phyloP scores from a whole-genome alignment of 2,329 filamentous ascomycete genomes.

The Colletotrichum ledebouriae region DNA sequence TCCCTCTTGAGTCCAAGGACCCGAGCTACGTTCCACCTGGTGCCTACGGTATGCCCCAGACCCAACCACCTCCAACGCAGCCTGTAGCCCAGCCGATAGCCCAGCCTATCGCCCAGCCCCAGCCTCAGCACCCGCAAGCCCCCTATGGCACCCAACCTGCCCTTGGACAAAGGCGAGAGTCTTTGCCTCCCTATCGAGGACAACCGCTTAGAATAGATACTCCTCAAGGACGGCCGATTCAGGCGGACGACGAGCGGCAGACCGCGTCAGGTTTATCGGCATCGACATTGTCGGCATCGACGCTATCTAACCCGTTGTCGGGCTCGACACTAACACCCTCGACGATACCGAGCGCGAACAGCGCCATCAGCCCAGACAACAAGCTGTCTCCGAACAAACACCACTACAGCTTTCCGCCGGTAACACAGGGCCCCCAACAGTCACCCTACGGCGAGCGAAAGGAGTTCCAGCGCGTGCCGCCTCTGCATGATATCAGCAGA shows the following conservation, averaged over 20 bases:
- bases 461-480: slow-evolving; percentile 71
- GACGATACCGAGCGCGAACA: slow-evolving; percentile 69
- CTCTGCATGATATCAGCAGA: slow-evolving; percentile 70
- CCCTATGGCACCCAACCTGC: slow-evolving; percentile 52
- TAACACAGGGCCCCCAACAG: slow-evolving; percentile 49
- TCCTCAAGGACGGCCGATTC: slow-evolving; percentile 68
- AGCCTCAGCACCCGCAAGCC: slow-evolving; percentile 32
- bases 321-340: slow-evolving; percentile 49
- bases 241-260: slow-evolving; percentile 69
- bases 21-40: slow-evolving; percentile 72
- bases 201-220: slow-evolving; percentile 74
- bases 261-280: slow-evolving; percentile 54
- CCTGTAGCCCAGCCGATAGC: slow-evolving; percentile 45
- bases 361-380: slow-evolving; percentile 65
- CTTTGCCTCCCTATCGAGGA: slow-evolving; percentile 71
- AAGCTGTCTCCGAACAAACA: slow-evolving; percentile 62
- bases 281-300: slow-evolving; percentile 3
- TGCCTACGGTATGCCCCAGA: slow-evolving; percentile 73
- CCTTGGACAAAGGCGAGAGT: slow-evolving; percentile 64
- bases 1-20: slow-evolving; percentile 89
- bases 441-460: slow-evolving; percentile 66
- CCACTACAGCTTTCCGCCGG: not conserved
- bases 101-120: slow-evolving; percentile 44
- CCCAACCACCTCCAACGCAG: slow-evolving; percentile 47
- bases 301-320: slow-evolving; percentile 13